Evolutionary conservation across 345 rosid genomes (phyloP).

Genomic region (Erucastrum elatum): DNA sequence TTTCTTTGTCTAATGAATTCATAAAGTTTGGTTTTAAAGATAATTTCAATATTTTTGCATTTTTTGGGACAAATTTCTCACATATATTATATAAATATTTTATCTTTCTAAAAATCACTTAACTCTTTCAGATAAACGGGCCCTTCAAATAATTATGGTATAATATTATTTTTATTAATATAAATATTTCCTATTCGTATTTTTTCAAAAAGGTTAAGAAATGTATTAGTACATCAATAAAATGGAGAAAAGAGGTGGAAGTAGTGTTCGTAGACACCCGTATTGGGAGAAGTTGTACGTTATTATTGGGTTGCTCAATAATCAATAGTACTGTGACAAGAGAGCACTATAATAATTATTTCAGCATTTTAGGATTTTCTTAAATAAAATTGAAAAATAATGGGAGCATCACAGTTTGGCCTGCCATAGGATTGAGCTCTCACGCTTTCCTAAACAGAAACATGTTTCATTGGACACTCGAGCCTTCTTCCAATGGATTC

Average conservation of each 20-base stretch:
- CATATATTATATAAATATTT: background rate
- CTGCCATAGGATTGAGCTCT: slow-evolving; percentile 25
- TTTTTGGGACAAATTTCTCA: background rate
- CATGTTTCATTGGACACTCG: slow-evolving; percentile 35
- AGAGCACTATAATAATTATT: slow-evolving; percentile 14
- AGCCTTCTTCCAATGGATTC: slow-evolving; percentile 26
- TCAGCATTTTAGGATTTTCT: background rate
- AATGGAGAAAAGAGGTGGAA: background rate
- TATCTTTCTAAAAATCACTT: background rate
- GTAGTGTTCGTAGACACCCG: slow-evolving; percentile 32
- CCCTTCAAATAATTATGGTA: too few species aligned
- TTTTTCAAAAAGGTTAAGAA: too few species aligned
- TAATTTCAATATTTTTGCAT: background rate
- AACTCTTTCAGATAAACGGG: too few species aligned
- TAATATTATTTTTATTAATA: too few species aligned
- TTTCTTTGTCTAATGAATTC: background rate
- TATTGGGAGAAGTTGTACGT: slow-evolving; percentile 23
- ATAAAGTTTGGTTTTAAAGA: background rate
- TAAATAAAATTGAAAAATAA: background rate
- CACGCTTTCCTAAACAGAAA: slow-evolving; percentile 29
- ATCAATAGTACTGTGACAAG: slow-evolving; percentile 34
- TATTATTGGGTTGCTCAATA: slow-evolving; percentile 27
- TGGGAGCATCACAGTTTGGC: slow-evolving; percentile 13
- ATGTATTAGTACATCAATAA: background rate
- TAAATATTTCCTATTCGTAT: too few species aligned